These are phyloP conservation scores for Aspergillus sp. DNA, from an alignment of 2,329 filamentous ascomycete species.

Conservation along the genomic window DNA sequence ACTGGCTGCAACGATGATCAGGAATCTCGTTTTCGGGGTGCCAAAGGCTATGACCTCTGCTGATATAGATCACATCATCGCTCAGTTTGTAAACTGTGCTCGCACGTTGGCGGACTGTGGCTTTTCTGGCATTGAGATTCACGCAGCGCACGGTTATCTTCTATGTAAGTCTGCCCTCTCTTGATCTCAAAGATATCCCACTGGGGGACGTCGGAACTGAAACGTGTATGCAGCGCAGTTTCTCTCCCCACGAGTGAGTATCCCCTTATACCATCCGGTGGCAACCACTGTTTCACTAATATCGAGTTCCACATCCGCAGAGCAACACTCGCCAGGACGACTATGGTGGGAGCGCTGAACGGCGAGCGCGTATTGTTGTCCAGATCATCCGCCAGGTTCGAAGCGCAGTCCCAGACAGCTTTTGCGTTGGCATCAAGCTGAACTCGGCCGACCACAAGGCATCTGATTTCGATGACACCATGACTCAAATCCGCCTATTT, in stretches of 20 bases:
- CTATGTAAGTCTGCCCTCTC: conserved; percentile 26
- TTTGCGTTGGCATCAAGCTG: conserved; percentile 45
- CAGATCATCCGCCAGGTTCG: conserved; percentile 40
- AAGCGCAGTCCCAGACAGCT: conserved; percentile 34
- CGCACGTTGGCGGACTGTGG: conserved; percentile 39
- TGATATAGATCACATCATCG: conserved; percentile 53
- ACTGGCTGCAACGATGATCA: background rate
- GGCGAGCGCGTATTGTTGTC: conserved; percentile 40
- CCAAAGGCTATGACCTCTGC: conserved; percentile 53
- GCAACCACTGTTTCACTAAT: background rate
- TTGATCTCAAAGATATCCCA: too few relatives aligned
- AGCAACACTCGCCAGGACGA: conserved; percentile 33
- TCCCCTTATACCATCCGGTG: too few relatives aligned
- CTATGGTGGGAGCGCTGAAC: conserved; percentile 43
- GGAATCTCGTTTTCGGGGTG: conserved; percentile 36
- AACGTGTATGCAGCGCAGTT: background rate
- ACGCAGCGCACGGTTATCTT: conserved; percentile 49
- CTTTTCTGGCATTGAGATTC: conserved; percentile 36
- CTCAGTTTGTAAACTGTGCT: conserved; percentile 52
- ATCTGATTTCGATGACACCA: conserved; percentile 40
- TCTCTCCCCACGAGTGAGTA: background rate
- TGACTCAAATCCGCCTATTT: conserved; percentile 56
- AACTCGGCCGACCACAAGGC: conserved; percentile 42
- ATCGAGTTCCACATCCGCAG: conserved; percentile 21
- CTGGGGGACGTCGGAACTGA: too few relatives aligned